phyloP scores from a whole-genome alignment of 129 eudicot species.

The Pittosporum tobira region DNA sequence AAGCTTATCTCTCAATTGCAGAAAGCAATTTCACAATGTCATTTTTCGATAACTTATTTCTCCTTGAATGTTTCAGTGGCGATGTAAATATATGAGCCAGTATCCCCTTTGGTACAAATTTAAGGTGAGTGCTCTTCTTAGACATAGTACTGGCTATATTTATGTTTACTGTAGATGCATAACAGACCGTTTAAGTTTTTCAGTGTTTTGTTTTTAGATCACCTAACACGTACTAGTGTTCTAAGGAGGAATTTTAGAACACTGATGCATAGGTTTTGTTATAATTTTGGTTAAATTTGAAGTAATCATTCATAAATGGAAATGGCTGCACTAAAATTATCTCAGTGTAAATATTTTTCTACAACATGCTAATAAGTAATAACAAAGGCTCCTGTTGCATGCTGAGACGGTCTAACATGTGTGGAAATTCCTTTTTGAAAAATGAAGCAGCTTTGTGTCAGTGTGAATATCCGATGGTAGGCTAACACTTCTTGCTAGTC shows the following conservation, averaged over 20 bases:
- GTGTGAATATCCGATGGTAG: no score
- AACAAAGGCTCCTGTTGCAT: no score
- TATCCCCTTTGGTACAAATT: constrained; percentile 43
- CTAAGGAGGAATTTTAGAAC: no score
- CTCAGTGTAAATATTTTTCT: no score
- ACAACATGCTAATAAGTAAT: no score
- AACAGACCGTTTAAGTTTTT: not conserved
- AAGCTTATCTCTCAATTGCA: not conserved
- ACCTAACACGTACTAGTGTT: no score
- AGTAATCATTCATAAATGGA: not conserved
- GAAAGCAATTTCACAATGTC: no score
- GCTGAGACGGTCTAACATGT: no score
- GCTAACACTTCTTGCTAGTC: no score
- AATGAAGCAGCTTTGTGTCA: no score
- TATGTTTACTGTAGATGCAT: not conserved
- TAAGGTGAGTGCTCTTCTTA: constrained; percentile 30
- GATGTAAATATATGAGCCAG: constrained; percentile 28
- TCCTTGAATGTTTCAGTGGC: constrained; percentile 34
- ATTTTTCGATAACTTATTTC: constrained; percentile 1
- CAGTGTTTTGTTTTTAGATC: not conserved
- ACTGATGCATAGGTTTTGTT: not conserved
- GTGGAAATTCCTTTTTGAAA: no score
- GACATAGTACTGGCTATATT: not conserved
- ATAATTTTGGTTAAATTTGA: not conserved
- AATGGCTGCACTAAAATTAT: no score